Conservation (phyloP, 73 alveolate species). For the Symbiodinium pilosum region DNA sequence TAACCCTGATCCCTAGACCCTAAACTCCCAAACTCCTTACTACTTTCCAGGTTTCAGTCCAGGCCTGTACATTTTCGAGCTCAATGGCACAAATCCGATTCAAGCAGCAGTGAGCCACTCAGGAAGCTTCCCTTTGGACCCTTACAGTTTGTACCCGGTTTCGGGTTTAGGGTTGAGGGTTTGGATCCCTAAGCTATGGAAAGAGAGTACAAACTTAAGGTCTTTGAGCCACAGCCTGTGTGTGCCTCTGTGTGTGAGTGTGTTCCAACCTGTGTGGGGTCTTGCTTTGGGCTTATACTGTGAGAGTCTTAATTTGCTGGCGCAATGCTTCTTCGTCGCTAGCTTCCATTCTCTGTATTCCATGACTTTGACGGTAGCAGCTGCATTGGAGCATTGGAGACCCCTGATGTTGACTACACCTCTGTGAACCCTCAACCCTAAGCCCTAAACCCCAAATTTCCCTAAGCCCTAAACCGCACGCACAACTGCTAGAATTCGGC, state of each 20-base stretch:
- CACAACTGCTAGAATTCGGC: background rate
- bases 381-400: too few species aligned
- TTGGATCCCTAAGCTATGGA: background rate
- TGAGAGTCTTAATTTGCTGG: too few species aligned
- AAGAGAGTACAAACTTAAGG: too few species aligned
- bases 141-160: too few species aligned
- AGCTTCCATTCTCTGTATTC: too few species aligned
- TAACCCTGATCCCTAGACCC: background rate
- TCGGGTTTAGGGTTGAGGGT: too few species aligned
- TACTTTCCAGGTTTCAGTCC: slow-evolving; percentile 32
- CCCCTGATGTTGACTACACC: too few species aligned
- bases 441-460: background rate
- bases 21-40: background rate
- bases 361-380: too few species aligned
- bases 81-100: slow-evolving; percentile 62
- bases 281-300: background rate
- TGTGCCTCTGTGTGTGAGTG: too few species aligned
- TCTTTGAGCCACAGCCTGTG: too few species aligned
- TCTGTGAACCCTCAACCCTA: background rate
- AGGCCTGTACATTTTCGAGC: slow-evolving; percentile 72
- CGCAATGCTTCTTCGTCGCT: too few species aligned
- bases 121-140: background rate
- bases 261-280: background rate
- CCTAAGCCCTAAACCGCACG: background rate
- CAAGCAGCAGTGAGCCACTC: background rate